Evolutionary conservation across 1,139 yeast genomes (phyloP).

Genomic region (Kodamaea sp.): DNA sequence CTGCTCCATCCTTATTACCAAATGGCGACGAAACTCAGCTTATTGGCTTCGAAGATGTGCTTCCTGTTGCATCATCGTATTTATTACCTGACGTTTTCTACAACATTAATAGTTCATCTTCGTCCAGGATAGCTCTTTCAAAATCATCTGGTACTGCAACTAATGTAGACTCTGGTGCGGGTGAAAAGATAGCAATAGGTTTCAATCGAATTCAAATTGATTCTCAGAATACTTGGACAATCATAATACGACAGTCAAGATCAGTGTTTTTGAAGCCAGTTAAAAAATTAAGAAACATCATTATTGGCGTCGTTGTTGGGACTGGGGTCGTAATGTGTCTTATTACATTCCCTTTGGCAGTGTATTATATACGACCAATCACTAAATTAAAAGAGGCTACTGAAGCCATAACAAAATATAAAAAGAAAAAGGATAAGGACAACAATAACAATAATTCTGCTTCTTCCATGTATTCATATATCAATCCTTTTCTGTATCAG

Average conservation of each 20-base stretch:
- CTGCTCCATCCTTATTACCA: conserved; percentile 1
- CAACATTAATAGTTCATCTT: conserved; percentile 28
- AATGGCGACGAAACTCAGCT: conserved; percentile 11
- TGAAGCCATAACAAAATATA: conserved; percentile 49
- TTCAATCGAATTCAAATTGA: conserved; percentile 53
- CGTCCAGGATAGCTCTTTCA: conserved; percentile 40
- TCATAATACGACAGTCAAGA: conserved; percentile 64
- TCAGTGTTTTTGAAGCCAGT: conserved; percentile 62
- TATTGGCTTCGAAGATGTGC: conserved; percentile 35
- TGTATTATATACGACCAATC: conserved; percentile 82
- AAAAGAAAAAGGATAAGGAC: conserved; percentile 21
- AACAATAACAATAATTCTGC: conserved; percentile 2
- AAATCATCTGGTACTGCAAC: conserved; percentile 48
- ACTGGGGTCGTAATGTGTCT: conserved; percentile 72
- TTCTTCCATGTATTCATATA: conserved; percentile 1
- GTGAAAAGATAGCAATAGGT: conserved; percentile 62
- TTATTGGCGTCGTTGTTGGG: conserved; percentile 76
- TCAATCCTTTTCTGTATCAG: no score
- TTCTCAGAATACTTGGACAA: conserved; percentile 64
- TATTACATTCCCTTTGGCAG: conserved; percentile 77
- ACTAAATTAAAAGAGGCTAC: conserved; percentile 79
- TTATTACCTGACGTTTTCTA: conserved; percentile 25
- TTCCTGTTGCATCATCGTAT: conserved; percentile 32
- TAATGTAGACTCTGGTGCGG: conserved; percentile 39
- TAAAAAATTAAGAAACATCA: conserved; percentile 57